phyloP scores from a whole-genome alignment of 129 eudicot genomes.

The Flaveria sonorensis region DNA sequence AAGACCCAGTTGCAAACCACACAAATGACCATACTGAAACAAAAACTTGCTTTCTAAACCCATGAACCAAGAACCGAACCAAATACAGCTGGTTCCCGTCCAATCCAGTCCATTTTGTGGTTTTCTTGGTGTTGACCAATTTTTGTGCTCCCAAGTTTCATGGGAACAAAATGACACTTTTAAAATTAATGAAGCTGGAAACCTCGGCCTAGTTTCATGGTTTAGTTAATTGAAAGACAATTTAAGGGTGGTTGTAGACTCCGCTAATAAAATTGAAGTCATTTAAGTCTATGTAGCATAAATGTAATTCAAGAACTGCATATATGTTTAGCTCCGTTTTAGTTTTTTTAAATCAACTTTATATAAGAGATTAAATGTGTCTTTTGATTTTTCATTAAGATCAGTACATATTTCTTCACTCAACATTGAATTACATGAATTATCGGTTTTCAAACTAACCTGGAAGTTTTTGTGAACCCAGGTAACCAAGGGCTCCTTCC shows the following conservation, averaged over 20 bases:
- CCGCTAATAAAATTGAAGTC: background rate
- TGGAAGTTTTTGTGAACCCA: slow-evolving; percentile 96
- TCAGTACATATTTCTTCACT: background rate
- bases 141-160: background rate
- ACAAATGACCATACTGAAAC: background rate
- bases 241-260: background rate
- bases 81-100: background rate
- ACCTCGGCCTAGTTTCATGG: background rate
- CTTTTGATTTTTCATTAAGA: background rate
- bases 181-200: background rate
- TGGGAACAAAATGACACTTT: background rate
- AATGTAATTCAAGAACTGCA: background rate
- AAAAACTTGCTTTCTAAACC: background rate
- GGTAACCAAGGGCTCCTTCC: slow-evolving; percentile 72
- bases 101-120: background rate
- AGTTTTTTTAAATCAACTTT: background rate
- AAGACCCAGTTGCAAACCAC: background rate
- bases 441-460: slow-evolving; percentile 40
- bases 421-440: background rate
- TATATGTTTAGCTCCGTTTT: background rate
- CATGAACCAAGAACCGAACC: background rate
- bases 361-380: background rate
- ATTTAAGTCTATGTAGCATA: background rate
- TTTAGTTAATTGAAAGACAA: background rate
- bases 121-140: background rate